Evolutionary conservation across 2,329 filamentous ascomycete species (phyloP).

Genomic region (Didymella pomorum): DNA sequence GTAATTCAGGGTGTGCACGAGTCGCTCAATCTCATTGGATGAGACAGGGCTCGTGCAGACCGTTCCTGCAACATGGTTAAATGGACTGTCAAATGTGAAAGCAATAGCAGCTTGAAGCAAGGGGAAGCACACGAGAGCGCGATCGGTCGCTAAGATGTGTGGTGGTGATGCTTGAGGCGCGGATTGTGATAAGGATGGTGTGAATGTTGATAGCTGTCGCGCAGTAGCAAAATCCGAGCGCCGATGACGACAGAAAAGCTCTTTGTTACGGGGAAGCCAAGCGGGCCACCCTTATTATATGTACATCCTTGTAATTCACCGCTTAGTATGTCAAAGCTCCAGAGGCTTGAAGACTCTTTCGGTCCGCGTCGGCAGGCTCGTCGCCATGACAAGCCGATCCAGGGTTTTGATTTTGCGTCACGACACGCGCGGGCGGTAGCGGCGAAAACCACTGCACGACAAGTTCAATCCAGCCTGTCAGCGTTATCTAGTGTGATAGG

Average conservation of each 20-base stretch:
- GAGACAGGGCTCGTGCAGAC: constrained; percentile 32
- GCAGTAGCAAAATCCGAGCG: constrained; percentile 17
- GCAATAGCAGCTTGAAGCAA: constrained; percentile 36
- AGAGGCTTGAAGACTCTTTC: constrained; percentile 17
- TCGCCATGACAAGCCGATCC: constrained; percentile 14
- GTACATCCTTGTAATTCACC: constrained; percentile 4
- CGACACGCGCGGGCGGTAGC: constrained; percentile 7
- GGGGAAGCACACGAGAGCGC: constrained; percentile 43
- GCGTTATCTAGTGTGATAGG: constrained; percentile 2
- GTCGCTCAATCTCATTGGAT: constrained; percentile 44
- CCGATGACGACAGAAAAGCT: constrained; percentile 26
- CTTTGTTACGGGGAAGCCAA: constrained; percentile 10
- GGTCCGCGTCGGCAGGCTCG: constrained; percentile 17
- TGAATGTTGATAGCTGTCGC: constrained; percentile 27
- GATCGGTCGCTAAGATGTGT: constrained; percentile 33
- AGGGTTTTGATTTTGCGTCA: constrained; percentile 6
- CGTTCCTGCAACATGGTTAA: constrained; percentile 48
- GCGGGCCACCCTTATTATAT: constrained; percentile 11
- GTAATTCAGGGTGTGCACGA: constrained; percentile 34
- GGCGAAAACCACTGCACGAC: constrained; percentile 7
- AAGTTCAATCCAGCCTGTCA: neutral
- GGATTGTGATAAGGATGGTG: constrained; percentile 16
- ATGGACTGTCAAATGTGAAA: constrained; percentile 39
- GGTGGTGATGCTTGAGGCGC: constrained; percentile 22
- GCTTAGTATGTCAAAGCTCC: constrained; percentile 23